These are phyloP conservation scores for Rosa persica DNA, from an alignment of 306 rosid species.

Conservation along the genomic window DNA sequence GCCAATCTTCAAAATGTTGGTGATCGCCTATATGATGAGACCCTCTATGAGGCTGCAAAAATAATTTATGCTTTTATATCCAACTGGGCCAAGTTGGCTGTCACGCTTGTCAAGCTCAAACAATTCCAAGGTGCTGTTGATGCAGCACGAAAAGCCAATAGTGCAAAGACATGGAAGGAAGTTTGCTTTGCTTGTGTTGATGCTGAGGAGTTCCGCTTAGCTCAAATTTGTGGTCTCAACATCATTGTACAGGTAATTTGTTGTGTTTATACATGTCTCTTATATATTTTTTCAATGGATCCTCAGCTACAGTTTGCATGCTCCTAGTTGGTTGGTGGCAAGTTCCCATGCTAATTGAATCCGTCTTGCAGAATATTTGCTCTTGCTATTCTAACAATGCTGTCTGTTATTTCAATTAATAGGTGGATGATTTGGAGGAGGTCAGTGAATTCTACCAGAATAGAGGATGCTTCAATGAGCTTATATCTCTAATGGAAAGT, in stretches of 20 bases:
- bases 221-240: slow-evolving; percentile 98
- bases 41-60: slow-evolving; percentile 95
- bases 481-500: slow-evolving; percentile 98
- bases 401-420: slow-evolving; percentile 21
- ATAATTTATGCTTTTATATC: slow-evolving; percentile 91
- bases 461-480: slow-evolving; percentile 96
- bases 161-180: slow-evolving; percentile 99
- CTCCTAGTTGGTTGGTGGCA: background rate
- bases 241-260: slow-evolving; percentile 81
- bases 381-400: slow-evolving; percentile 15
- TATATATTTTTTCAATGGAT: slow-evolving; percentile 8
- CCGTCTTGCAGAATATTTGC: background rate
- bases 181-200: slow-evolving; percentile 99
- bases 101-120: slow-evolving; percentile 87
- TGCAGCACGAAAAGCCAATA: slow-evolving; percentile 99
- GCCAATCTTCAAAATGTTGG: slow-evolving; percentile 98
- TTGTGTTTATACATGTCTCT: background rate
- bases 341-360: slow-evolving; percentile 16
- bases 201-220: slow-evolving; percentile 99
- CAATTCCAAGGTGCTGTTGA: slow-evolving; percentile 99
- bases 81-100: slow-evolving; percentile 97
- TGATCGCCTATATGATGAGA: slow-evolving; percentile 91
- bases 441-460: slow-evolving; percentile 99
- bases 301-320: background rate
- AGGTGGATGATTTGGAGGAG: slow-evolving; percentile 99